These are phyloP conservation scores for Neurospora sp. DNA, from an alignment of 495 filamentous ascomycete genomes.

Conservation along the genomic window DNA sequence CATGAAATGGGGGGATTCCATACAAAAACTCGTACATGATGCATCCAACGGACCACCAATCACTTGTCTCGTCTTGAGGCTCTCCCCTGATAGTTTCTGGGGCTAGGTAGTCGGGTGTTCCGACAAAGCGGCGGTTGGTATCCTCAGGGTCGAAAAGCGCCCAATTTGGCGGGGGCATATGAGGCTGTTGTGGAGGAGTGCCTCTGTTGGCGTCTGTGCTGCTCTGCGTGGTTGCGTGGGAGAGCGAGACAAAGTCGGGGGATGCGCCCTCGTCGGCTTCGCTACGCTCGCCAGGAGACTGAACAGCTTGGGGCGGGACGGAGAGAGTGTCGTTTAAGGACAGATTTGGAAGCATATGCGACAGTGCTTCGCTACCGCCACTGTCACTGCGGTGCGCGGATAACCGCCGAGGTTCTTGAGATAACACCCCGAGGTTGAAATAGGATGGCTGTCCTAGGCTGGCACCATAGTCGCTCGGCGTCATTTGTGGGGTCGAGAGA, in stretches of 20 bases:
- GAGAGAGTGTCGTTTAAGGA: constrained; percentile 57
- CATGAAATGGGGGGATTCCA: constrained; percentile 89
- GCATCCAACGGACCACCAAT: constrained; percentile 98
- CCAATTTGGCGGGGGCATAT: constrained; percentile 90
- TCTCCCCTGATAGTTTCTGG: constrained; percentile 93
- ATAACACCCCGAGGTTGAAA: constrained; percentile 63
- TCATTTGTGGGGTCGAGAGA: constrained; percentile 75
- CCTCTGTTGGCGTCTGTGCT: constrained; percentile 30
- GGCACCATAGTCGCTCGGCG: constrained; percentile 55
- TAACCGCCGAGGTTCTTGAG: constrained; percentile 68
- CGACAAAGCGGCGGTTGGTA: constrained; percentile 85
- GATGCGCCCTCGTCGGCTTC: constrained; percentile 53
- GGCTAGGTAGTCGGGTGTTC: constrained; percentile 93
- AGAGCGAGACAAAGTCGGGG: constrained; percentile 57
- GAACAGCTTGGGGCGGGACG: constrained; percentile 33
- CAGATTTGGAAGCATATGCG: constrained; percentile 74
- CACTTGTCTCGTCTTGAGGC: constrained; percentile 93
- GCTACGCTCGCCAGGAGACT: constrained; percentile 45
- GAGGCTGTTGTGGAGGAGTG: constrained; percentile 53
- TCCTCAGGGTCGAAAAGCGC: constrained; percentile 94
- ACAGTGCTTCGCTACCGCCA: constrained; percentile 74
- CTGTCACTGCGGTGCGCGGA: constrained; percentile 91
- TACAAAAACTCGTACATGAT: constrained; percentile 96
- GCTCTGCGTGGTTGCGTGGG: constrained; percentile 48
- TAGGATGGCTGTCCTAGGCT: constrained; percentile 80